Evolutionary conservation across 305 asterid genomes (phyloP).

Genomic region (Solanum chacoense): DNA sequence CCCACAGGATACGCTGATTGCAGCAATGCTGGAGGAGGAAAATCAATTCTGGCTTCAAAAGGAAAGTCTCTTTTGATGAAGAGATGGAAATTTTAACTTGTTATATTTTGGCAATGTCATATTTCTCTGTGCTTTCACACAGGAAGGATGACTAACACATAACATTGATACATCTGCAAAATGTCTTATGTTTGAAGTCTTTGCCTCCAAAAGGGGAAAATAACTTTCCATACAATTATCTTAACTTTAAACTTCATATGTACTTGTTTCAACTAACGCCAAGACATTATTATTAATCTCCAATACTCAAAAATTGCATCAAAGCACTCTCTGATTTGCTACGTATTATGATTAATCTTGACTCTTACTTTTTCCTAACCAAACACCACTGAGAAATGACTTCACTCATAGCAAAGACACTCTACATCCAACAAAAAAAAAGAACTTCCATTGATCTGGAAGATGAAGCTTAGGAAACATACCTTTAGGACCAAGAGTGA

Average conservation of each 20-base stretch:
- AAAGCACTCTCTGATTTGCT: background rate
- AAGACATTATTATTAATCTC: background rate
- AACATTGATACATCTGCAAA: background rate
- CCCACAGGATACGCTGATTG: background rate
- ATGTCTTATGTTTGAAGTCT: background rate
- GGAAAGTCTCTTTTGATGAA: background rate
- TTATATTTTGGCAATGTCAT: background rate
- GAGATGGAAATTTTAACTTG: background rate
- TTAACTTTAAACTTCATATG: background rate
- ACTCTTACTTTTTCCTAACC: background rate
- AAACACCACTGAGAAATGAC: background rate
- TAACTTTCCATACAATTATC: background rate
- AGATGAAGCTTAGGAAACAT: background rate
- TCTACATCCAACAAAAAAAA: background rate
- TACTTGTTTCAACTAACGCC: background rate
- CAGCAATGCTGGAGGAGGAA: background rate
- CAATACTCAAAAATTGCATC: background rate
- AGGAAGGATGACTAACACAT: background rate
- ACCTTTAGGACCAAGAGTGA: constrained; percentile 94
- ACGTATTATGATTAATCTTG: background rate
- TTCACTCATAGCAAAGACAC: background rate
- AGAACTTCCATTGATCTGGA: background rate
- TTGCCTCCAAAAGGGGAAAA: background rate
- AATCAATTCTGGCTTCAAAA: background rate
- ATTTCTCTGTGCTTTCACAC: background rate